Conservation (phyloP, 768 basidiomycete species). For the Austroboletus festivus region DNA sequence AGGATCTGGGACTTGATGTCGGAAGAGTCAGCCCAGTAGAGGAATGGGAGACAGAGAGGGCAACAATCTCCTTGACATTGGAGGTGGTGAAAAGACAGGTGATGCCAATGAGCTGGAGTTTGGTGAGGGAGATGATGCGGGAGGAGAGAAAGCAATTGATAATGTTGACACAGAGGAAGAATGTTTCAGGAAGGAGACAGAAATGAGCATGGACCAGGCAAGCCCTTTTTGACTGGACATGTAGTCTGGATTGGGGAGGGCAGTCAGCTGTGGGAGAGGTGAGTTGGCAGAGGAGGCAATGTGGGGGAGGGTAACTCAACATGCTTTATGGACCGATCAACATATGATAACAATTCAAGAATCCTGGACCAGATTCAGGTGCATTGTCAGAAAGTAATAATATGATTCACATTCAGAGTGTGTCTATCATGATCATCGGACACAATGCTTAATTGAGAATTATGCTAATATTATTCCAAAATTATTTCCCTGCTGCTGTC, state of each 20-base stretch:
- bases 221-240: slow-evolving; percentile 82
- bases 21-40: slow-evolving; percentile 73
- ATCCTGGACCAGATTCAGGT: too few relatives aligned
- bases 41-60: slow-evolving; percentile 82
- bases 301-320: slow-evolving; percentile 58
- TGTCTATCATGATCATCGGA: too few relatives aligned
- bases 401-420: too few relatives aligned
- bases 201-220: slow-evolving; percentile 82
- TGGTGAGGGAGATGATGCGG: slow-evolving; percentile 74
- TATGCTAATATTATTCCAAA: too few relatives aligned
- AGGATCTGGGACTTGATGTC: slow-evolving; percentile 79
- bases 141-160: slow-evolving; percentile 70
- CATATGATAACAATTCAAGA: too few relatives aligned
- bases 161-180: slow-evolving; percentile 87
- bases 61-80: slow-evolving; percentile 91
- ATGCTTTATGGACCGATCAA: slow-evolving; percentile 73
- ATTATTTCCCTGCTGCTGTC: too few relatives aligned
- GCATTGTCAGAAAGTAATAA: too few relatives aligned
- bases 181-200: slow-evolving; percentile 82
- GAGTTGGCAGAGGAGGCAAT: neutral
- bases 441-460: too few relatives aligned
- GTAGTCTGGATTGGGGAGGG: slow-evolving; percentile 81
- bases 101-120: slow-evolving; percentile 89
- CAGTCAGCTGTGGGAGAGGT: slow-evolving; percentile 48
- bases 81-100: slow-evolving; percentile 84